These are phyloP conservation scores for Thermochaetoides dissita DNA, from an alignment of 2,329 filamentous ascomycete genomes.

Conservation along the genomic window DNA sequence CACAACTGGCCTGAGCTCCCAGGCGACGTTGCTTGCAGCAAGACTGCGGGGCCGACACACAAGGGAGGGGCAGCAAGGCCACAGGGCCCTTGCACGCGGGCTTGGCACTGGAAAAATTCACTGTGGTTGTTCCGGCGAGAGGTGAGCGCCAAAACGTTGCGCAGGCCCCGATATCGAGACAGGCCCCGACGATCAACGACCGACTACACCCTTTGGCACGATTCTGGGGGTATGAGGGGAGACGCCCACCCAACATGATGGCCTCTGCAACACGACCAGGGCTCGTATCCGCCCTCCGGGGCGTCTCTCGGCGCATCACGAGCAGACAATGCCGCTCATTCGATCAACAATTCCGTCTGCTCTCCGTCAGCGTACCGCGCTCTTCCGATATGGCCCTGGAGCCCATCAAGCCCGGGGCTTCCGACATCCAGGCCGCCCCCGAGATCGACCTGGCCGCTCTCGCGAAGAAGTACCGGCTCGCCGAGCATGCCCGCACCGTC, in stretches of 20 bases:
- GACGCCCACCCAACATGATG: conserved; percentile 13
- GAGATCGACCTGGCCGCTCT: conserved; percentile 15
- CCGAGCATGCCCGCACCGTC: conserved; percentile 54
- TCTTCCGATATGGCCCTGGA: background rate
- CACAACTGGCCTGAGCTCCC: too few species aligned
- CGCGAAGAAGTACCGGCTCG: conserved; percentile 16
- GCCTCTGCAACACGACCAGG: conserved; percentile 12
- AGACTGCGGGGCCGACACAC: conserved; percentile 4
- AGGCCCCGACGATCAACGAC: too few species aligned
- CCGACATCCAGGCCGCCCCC: conserved; percentile 8
- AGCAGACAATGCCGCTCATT: conserved; percentile 10
- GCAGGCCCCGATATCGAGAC: too few species aligned
- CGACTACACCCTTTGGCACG: conserved; percentile 2
- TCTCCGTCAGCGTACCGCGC: conserved; percentile 8
- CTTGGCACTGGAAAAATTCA: too few species aligned
- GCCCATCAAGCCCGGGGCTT: too few species aligned
- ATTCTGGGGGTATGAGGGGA: conserved; percentile 11
- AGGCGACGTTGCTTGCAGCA: background rate
- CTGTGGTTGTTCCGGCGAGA: too few species aligned
- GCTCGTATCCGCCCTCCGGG: conserved; percentile 13
- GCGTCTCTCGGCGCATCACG: conserved; percentile 5
- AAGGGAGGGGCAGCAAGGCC: too few species aligned
- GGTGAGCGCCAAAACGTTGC: too few species aligned
- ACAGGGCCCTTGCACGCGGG: too few species aligned
- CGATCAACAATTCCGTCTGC: conserved; percentile 12